Evolutionary conservation across 805 yeast species (phyloP).

Genomic region (Lachancea waltii): DNA sequence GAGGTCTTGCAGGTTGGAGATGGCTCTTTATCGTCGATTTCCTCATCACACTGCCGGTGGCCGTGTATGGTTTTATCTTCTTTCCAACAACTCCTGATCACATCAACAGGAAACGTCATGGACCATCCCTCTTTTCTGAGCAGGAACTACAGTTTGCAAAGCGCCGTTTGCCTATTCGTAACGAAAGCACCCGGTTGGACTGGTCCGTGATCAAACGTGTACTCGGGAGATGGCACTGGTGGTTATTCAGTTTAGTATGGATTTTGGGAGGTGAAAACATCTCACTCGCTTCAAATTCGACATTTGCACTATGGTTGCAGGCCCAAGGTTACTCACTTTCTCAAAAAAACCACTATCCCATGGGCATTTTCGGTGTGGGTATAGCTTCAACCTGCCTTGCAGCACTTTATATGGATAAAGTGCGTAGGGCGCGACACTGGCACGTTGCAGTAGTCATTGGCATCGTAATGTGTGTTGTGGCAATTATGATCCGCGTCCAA

Average conservation of each 20-base stretch:
- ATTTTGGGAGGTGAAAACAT: slow-evolving; percentile 40
- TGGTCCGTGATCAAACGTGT: slow-evolving; percentile 36
- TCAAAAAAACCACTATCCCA: slow-evolving; percentile 43
- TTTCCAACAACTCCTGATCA: slow-evolving; percentile 57
- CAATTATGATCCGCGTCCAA: slow-evolving; percentile 36
- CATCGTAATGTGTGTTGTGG: slow-evolving; percentile 33
- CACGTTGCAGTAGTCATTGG: slow-evolving; percentile 41
- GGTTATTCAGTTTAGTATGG: slow-evolving; percentile 44
- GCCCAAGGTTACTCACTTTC: slow-evolving; percentile 34
- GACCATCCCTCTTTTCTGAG: slow-evolving; percentile 30
- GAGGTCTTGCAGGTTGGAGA: slow-evolving; percentile 50
- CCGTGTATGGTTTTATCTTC: slow-evolving; percentile 46
- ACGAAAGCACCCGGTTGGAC: slow-evolving; percentile 33
- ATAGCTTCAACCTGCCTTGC: slow-evolving; percentile 37
- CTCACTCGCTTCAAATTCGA: slow-evolving; percentile 37
- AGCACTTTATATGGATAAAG: slow-evolving; percentile 35
- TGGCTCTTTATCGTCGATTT: slow-evolving; percentile 59
- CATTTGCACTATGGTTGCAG: slow-evolving; percentile 39
- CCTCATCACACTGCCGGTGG: slow-evolving; percentile 46
- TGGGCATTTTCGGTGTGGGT: slow-evolving; percentile 43
- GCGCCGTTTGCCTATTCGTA: slow-evolving; percentile 33
- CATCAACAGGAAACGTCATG: slow-evolving; percentile 25
- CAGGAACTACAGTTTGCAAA: slow-evolving; percentile 36
- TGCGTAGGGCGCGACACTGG: slow-evolving; percentile 39
- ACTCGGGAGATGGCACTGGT: slow-evolving; percentile 46